A percentile compares a stretch with the other conserved stretches of the same genome.
These are phyloP conservation scores for Akanthomyces muscarius DNA, from an alignment of 2,329 filamentous ascomycete genomes.

Conservation along the genomic window DNA sequence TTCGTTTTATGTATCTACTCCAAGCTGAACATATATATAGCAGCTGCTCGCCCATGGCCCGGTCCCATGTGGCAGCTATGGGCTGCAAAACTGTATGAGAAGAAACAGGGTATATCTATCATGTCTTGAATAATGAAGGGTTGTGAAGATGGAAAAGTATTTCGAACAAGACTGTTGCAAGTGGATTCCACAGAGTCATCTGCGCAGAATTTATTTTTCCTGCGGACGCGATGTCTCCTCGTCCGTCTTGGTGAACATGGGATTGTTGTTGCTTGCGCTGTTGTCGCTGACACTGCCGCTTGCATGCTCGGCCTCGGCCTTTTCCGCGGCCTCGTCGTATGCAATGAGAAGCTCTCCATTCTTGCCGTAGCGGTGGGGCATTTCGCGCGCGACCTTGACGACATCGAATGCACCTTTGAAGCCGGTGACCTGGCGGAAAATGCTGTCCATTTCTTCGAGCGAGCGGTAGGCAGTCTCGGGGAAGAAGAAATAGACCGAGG, in stretches of 20 bases:
- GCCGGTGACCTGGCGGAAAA: slow-evolving; percentile 55
- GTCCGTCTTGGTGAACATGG: slow-evolving; percentile 30
- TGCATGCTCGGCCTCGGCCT: slow-evolving; percentile 25
- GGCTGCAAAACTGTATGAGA: neutral
- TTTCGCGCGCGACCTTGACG: slow-evolving; percentile 37
- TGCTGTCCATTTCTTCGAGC: slow-evolving; percentile 63
- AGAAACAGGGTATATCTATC: slow-evolving; percentile 17
- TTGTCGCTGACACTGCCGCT: slow-evolving; percentile 28
- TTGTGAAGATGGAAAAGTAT: neutral
- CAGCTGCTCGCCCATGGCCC: neutral
- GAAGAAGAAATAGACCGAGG: slow-evolving; percentile 57
- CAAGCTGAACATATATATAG: neutral
- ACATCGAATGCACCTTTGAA: slow-evolving; percentile 33
- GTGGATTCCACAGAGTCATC: neutral
- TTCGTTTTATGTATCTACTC: neutral
- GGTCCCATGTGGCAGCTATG: neutral
- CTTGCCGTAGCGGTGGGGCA: slow-evolving; percentile 55
- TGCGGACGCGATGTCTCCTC: slow-evolving; percentile 31
- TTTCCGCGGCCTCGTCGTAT: slow-evolving; percentile 32
- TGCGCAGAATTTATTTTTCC: slow-evolving; percentile 16
- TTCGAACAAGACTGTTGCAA: neutral
- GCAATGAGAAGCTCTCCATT: slow-evolving; percentile 53
- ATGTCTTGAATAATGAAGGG: slow-evolving; percentile 1
- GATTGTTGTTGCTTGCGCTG: slow-evolving; percentile 24
- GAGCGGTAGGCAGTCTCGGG: slow-evolving; percentile 61